Evolutionary conservation across 306 rosid species (phyloP), one percentile per base, ranked within the genome.

Genomic region (Vicia villosa): DNA sequence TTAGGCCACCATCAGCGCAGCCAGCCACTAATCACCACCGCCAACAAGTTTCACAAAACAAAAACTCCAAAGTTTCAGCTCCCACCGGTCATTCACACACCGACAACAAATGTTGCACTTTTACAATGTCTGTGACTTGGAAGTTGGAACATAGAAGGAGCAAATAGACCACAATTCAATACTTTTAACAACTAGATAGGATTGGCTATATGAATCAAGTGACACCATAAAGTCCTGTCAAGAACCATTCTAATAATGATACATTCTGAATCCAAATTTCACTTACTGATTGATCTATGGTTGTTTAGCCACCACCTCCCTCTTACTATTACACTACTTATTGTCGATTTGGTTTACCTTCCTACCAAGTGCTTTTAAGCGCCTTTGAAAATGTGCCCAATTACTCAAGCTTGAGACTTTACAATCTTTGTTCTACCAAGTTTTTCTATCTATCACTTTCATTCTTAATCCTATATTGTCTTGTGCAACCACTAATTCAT

Each of bases 61-160:
- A 34, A 7, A 34, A 34, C 38, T 10, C 10, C 38, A 34, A 34
- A 34, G 38, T 34, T 34, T 34, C 38, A 34, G 38, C 38, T 34
- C 38, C 38, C 38, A 34, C 10, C 1, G 38, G 38, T 34, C 38
- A 34, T 34, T 34, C 38, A 24, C 38, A 3, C 10, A 34, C 38
- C 38, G 10, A 34, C 3, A 34, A 34, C 10, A 34, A 34, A 34
- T 34, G 38, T 10, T 34, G 38, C 10, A 34, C 10, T 6, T 34
- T 34, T 6, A 34, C 3, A 7, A 7, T 3, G 10, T 34, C 8
- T 34, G 26, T n/a, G 51, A 36, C 60, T 14, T 46, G 52, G 62
- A 58, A 45, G 52, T 14, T 58, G 52, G 62, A 58, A 55, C 19
- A 24, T 11, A 55, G 38, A 26, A 24, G 62, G 15, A 54, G 60